These are phyloP conservation scores for Scenedesmus sp. DNA, from an alignment of 163 green algal species.

Conservation along the genomic window DNA sequence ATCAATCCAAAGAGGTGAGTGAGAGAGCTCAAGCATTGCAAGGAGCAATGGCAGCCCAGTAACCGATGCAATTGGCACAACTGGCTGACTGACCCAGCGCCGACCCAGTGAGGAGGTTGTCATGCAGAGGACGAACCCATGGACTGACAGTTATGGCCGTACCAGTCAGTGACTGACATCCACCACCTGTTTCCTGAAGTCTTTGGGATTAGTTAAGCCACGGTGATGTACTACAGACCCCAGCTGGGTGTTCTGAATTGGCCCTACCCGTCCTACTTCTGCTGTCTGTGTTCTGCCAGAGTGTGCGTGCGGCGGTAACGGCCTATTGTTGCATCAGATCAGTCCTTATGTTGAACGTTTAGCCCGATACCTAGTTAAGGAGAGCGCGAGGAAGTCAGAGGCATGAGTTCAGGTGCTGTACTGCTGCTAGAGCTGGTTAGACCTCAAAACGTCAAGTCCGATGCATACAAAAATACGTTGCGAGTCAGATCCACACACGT, in stretches of 20 bases:
- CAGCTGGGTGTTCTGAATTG: not conserved
- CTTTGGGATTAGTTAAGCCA: too few species aligned
- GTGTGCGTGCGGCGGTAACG: not conserved
- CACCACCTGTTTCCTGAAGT: too few species aligned
- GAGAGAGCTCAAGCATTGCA: not conserved
- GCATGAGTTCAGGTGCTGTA: not conserved
- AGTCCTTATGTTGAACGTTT: not conserved
- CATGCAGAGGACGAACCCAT: not conserved
- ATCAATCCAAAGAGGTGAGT: not conserved
- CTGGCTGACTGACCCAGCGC: too few species aligned
- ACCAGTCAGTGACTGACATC: not conserved
- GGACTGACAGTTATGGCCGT: not conserved
- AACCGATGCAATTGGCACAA: not conserved
- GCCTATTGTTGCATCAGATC: not conserved
- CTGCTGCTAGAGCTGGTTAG: not conserved
- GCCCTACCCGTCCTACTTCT: not conserved
- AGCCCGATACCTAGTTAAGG: not conserved
- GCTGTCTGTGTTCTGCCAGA: not conserved
- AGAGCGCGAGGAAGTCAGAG: conserved; percentile 5
- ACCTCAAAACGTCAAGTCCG: too few species aligned
- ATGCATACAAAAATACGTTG: too few species aligned
- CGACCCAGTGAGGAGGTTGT: not conserved
- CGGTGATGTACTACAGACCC: too few species aligned
- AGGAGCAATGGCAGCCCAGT: not conserved
- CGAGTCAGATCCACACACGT: not conserved